Percentiles rank a stretch among this genome's conserved stretches.
Evolutionary conservation across 2,329 filamentous ascomycete species (phyloP).

Genomic region (Diplodia scrobiculata): DNA sequence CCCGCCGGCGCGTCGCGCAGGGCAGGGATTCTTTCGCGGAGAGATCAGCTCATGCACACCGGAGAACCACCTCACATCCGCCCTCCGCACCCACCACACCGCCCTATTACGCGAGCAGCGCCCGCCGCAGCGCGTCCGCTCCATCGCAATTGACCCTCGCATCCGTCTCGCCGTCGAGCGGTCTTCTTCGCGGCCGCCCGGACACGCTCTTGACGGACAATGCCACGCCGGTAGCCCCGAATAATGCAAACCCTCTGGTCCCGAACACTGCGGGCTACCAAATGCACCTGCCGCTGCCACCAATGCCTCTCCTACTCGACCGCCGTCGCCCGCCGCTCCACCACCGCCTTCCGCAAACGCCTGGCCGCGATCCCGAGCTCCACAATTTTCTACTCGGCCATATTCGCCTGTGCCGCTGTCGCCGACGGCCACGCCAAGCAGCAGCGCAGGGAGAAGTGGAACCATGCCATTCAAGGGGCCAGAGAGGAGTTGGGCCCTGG

Average conservation of each 20-base stretch:
- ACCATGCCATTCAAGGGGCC: constrained; percentile 61
- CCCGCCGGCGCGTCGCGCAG: background rate
- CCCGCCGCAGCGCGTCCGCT: constrained; percentile 1
- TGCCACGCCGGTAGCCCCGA: constrained; percentile 32
- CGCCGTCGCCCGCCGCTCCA: constrained; percentile 54
- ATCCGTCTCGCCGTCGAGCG: background rate
- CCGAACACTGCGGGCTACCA: constrained; percentile 61
- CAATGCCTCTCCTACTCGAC: constrained; percentile 59
- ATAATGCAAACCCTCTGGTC: constrained; percentile 71
- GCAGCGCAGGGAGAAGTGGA: constrained; percentile 61
- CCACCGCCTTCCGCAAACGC: constrained; percentile 55
- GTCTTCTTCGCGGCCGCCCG: background rate
- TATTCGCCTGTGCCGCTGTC: constrained; percentile 66
- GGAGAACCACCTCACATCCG: background rate
- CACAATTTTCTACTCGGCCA: constrained; percentile 68
- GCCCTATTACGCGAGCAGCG: background rate
- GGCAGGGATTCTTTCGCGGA: constrained; percentile 18
- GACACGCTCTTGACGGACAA: background rate
- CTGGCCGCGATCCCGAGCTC: constrained; percentile 57
- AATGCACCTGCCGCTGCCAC: constrained; percentile 63
- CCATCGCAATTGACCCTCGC: background rate
- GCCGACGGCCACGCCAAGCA: constrained; percentile 64
- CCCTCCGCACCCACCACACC: background rate
- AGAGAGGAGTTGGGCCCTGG: constrained; percentile 50
- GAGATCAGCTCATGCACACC: constrained; percentile 15